Evolutionary conservation across 2,329 filamentous ascomycete genomes (phyloP).

Genomic region (Aciculosporium take): DNA sequence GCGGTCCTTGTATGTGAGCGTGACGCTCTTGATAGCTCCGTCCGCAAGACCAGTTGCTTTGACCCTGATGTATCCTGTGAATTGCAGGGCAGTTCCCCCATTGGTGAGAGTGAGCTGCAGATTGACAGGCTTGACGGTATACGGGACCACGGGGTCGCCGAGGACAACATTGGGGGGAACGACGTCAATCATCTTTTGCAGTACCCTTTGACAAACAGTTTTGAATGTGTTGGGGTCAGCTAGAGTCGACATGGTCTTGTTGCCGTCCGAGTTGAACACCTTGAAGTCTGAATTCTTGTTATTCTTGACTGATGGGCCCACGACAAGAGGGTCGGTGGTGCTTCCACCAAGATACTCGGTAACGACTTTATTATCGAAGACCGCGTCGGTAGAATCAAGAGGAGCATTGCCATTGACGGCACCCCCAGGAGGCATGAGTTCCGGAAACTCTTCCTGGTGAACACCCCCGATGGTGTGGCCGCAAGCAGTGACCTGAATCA

Average conservation of each 20-base stretch:
- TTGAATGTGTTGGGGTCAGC: constrained; percentile 29
- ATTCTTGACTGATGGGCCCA: constrained; percentile 30
- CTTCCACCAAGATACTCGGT: constrained; percentile 41
- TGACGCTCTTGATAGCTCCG: constrained; percentile 30
- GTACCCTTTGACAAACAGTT: constrained; percentile 32
- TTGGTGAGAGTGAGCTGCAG: constrained; percentile 39
- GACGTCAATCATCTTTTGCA: constrained; percentile 48
- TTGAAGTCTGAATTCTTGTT: constrained; percentile 39
- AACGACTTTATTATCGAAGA: constrained; percentile 42
- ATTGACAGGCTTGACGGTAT: constrained; percentile 44
- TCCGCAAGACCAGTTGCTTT: constrained; percentile 33
- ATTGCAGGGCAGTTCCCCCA: constrained; percentile 31
- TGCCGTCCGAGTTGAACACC: constrained; percentile 40
- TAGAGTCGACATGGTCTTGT: constrained; percentile 38
- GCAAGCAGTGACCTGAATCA: constrained; percentile 47
- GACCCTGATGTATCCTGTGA: constrained; percentile 43
- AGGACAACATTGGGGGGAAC: constrained; percentile 38
- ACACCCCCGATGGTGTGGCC: constrained; percentile 49
- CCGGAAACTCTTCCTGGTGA: constrained; percentile 37
- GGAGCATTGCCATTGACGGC: constrained; percentile 27
- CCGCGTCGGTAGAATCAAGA: constrained; percentile 32
- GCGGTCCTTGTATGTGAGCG: constrained; percentile 42
- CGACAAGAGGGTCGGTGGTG: constrained; percentile 40
- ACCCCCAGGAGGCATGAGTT: constrained; percentile 32
- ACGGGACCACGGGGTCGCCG: constrained; percentile 37